Conservation (phyloP, 495 filamentous ascomycete genomes). For the Aspergillus haitiensis region DNA sequence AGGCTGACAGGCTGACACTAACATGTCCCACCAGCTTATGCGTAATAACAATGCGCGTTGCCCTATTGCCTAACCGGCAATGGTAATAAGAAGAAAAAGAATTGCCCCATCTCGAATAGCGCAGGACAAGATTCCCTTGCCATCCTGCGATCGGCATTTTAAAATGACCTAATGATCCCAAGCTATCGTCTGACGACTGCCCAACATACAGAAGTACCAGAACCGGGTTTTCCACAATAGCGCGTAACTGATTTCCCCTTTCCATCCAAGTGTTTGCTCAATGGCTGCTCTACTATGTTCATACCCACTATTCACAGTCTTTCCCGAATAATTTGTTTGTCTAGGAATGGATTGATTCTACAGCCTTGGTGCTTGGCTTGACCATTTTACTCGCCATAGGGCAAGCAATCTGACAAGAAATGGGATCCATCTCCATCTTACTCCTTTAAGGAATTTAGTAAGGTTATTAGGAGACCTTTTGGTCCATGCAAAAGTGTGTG, state of each 20-base stretch:
- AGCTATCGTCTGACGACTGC: background rate
- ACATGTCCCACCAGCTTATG: background rate
- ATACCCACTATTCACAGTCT: no score
- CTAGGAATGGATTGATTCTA: no score
- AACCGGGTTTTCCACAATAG: background rate
- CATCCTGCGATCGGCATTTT: background rate
- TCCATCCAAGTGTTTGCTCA: background rate
- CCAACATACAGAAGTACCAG: background rate
- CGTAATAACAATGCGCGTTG: no score
- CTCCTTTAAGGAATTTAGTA: no score
- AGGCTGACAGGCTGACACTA: background rate
- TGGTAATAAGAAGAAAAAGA: background rate
- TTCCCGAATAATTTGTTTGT: no score
- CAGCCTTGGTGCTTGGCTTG: no score
- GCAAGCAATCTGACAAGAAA: no score
- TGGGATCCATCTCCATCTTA: no score
- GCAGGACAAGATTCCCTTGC: background rate
- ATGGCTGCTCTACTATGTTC: background rate
- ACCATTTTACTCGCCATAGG: no score
- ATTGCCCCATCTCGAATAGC: background rate
- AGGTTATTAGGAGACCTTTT: no score
- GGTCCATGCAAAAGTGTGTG: no score
- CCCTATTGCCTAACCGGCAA: background rate
- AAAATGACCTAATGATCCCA: constrained; percentile 6
- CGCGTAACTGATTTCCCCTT: background rate